Evolutionary conservation across 1,284 basidiomycete genomes (phyloP).

Genomic region (Boletellus deceptivus): DNA sequence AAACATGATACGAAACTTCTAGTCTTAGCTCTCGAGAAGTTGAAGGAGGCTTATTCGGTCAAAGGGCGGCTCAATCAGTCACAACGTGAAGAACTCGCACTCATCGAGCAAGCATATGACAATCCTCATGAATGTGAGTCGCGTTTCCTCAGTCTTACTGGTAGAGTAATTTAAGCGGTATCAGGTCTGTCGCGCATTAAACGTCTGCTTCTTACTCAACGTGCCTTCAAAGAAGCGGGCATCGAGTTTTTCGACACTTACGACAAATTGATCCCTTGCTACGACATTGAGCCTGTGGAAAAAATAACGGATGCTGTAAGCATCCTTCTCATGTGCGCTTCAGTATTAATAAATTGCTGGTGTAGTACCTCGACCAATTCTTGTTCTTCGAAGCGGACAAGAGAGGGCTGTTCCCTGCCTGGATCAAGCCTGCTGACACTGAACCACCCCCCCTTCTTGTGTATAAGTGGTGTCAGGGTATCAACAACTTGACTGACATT

Average conservation of each 20-base stretch:
- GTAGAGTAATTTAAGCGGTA: conserved; percentile 3
- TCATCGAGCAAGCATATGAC: conserved; percentile 97
- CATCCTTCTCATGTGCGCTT: conserved; percentile 10
- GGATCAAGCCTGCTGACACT: conserved; percentile 97
- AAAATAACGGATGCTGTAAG: conserved; percentile 94
- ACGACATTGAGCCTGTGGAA: conserved; percentile 97
- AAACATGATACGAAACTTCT: conserved; percentile 97
- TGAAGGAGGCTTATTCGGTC: conserved; percentile 98
- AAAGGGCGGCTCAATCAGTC: conserved; percentile 95
- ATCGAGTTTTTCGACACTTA: conserved; percentile 95
- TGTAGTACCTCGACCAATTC: conserved; percentile 87
- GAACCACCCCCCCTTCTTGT: conserved; percentile 95
- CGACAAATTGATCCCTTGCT: conserved; percentile 96
- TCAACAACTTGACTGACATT: conserved; percentile 90
- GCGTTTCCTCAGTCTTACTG: not conserved
- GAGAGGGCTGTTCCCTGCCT: conserved; percentile 92
- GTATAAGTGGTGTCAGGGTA: conserved; percentile 96
- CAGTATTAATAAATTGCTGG: conserved; percentile 16
- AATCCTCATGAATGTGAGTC: conserved; percentile 84
- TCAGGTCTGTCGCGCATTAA: conserved; percentile 91
- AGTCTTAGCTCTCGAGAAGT: conserved; percentile 91
- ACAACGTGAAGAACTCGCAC: conserved; percentile 92
- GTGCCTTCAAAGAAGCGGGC: conserved; percentile 97
- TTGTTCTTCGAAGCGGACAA: conserved; percentile 93
- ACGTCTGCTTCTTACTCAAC: conserved; percentile 89